Base-by-base conservation (phyloP, 169 alveolate species). In the Cryptosporidium bovis region DNA sequence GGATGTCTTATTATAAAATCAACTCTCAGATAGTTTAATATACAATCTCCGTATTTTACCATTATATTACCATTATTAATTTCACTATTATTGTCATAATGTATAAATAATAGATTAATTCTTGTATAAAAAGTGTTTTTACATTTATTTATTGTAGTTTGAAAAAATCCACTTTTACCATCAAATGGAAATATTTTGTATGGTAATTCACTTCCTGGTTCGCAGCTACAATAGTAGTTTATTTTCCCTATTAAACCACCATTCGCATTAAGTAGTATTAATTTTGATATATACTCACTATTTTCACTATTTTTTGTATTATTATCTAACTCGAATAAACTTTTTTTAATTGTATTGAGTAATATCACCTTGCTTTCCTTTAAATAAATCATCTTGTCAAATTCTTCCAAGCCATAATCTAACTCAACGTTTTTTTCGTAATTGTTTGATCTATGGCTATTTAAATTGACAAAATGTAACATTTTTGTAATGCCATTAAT, bases 371-470 rank as follows among this genome's bases (percentile, higher is more conserved):
- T 31, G 31, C 56, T 50, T 20, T 69, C 55, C 20, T 53, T 34
- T 13, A 69, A 33, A 56, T 69, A 56, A 36, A 69, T 51, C 66
- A 69, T 69, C 24, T 51, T 69, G 12, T 69, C 67, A 50, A 69
- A 31, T 34, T 34, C 18, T 24, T 69, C n/a, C 5, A 27, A 15
- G 10, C 2, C 44, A 40, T 50, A 31, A 27, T 69, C 16, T 33
- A 69, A 8, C 18, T 64, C 67, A 34, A 69, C 18, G 12, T 31
- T 33, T 55, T 51, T 53, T 36, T 69, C 83, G 55, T 31, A 69
- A n/a, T 31, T 31, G 7, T 69, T 51, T n/a, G 20, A 27, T 13
- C 16, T 16, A 27, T 55, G 6, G 1, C 2, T 12, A 20, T 53
- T 64, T 27, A 69, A n/a, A 16, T 51, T 34, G 12, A 69, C n/a